Base-by-base conservation (phyloP, 805 yeast genomes). In the Yueomyces sinensis region DNA sequence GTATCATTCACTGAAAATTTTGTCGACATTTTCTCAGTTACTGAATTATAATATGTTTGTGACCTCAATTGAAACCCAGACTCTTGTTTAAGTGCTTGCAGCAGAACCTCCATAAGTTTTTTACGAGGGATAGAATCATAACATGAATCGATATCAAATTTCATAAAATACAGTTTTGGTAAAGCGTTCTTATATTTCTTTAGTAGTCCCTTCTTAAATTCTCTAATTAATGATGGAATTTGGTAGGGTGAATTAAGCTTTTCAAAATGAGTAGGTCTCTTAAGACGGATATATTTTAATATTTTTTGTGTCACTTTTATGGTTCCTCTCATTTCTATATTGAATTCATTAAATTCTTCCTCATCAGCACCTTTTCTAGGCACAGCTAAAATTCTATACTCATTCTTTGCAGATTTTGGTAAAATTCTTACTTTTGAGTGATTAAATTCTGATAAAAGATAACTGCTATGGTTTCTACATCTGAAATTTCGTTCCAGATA, bases 111-210 rank as follows among this genome's bases (percentile, higher is more conserved):
- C 2, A 64, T 35, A 2, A 71, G 59, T 37, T 62, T 63, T 0
- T 46, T 42, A 31, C 68, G 70, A 13, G 81, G 75, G 14, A 86
- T 59, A 2, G 74, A 69, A 46, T 89, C 96, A 51, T 74, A 87
- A 37, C 95, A 84, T 3, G 76, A 66, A 36, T 65, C 66, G 41
- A 82, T 73, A 51, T 87, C 97, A 52, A 83, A 80, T 43, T 81
- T 82, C 18, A 80, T 60, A 13, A 69, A 69, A 46, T 61, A 69
- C 0, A 76, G 41, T 2, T 42, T 33, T 0, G 72, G 72, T 4
- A 65, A 13, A 2, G 16, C 29, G 0, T 49, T 39, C 7, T n/a
- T 6, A 28, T 37, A 34, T 9, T 40, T 36, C 4, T 35, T 22
- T 2, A 46, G 5, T 0, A 64, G 41, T 0, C 23, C 20, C 2